A percentile compares a stretch with the other conserved stretches of the same genome.
phyloP scores from a whole-genome alignment of 495 filamentous ascomycete species.

The Sporormia fimetaria region DNA sequence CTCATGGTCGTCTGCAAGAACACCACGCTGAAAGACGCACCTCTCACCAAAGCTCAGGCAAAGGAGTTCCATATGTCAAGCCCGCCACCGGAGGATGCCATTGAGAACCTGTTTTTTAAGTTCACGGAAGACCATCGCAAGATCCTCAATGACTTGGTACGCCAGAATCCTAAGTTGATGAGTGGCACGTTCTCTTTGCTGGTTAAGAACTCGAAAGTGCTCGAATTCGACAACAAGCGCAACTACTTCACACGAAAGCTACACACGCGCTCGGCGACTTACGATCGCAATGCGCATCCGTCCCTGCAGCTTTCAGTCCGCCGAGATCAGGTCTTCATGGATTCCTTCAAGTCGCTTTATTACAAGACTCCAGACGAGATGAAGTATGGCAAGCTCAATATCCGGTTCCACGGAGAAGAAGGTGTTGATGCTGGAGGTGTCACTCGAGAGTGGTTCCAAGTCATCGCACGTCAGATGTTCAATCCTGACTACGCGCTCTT shows the following conservation, averaged over 20 bases:
- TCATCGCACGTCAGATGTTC: slow-evolving; percentile 96
- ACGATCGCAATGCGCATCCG: slow-evolving; percentile 51
- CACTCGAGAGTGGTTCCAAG: slow-evolving; percentile 98
- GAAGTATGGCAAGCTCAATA: slow-evolving; percentile 96
- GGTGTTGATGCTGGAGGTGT: slow-evolving; percentile 97
- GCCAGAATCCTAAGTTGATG: slow-evolving; percentile 95
- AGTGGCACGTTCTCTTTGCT: slow-evolving; percentile 90
- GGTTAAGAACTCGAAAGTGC: slow-evolving; percentile 95
- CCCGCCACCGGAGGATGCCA: slow-evolving; percentile 65
- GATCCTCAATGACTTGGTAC: slow-evolving; percentile 95
- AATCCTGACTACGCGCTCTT: slow-evolving; percentile 96
- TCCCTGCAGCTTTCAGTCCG: slow-evolving; percentile 81
- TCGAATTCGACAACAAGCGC: slow-evolving; percentile 99
- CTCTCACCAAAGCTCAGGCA: slow-evolving; percentile 38
- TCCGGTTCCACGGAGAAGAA: slow-evolving; percentile 94
- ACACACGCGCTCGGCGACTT: slow-evolving; percentile 58
- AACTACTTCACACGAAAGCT: slow-evolving; percentile 95
- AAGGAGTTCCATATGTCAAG: slow-evolving; percentile 66
- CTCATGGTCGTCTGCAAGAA: slow-evolving; percentile 99
- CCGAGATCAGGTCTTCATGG: slow-evolving; percentile 92
- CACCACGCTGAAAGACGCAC: slow-evolving; percentile 63
- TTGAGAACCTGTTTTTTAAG: slow-evolving; percentile 90
- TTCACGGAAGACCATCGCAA: slow-evolving; percentile 98
- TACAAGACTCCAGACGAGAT: slow-evolving; percentile 92
- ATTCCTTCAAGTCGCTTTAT: slow-evolving; percentile 92